phyloP scores from a whole-genome alignment of 2,329 filamentous ascomycete species.

The Hansfordia pulvinata region DNA sequence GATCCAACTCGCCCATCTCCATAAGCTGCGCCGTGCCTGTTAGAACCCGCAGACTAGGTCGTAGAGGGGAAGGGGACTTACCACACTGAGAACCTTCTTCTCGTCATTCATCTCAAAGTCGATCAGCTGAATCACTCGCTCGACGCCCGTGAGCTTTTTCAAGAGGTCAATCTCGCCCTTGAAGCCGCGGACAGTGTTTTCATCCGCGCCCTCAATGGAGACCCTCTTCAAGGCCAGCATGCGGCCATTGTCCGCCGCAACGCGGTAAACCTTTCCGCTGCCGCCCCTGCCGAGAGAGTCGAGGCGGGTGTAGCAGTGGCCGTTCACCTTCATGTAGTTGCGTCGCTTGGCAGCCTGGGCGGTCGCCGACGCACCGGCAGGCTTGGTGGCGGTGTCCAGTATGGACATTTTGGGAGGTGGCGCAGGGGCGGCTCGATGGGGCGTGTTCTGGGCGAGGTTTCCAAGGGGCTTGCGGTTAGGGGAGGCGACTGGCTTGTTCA shows the following conservation, averaged over 20 bases:
- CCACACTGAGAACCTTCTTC: conserved; percentile 76
- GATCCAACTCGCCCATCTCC: conserved; percentile 92
- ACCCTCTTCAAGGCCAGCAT: conserved; percentile 92
- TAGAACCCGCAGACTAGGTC: background rate
- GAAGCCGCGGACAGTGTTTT: conserved; percentile 69
- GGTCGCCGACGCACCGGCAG: conserved; percentile 66
- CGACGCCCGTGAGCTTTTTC: conserved; percentile 66
- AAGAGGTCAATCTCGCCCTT: conserved; percentile 93
- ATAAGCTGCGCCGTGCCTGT: conserved; percentile 49
- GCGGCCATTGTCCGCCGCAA: conserved; percentile 93
- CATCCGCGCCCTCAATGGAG: conserved; percentile 79
- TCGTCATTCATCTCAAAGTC: conserved; percentile 92
- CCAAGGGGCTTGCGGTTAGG: conserved; percentile 43
- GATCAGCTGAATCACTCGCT: conserved; percentile 79
- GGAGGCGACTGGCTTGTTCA: too few relatives aligned
- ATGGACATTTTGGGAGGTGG: conserved; percentile 96
- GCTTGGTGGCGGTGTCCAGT: conserved; percentile 77
- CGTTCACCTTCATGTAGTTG: conserved; percentile 77
- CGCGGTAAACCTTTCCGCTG: conserved; percentile 87
- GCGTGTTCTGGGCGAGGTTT: conserved; percentile 50
- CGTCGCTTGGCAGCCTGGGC: conserved; percentile 62
- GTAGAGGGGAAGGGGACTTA: conserved; percentile 28
- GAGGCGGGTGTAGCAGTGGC: conserved; percentile 77
- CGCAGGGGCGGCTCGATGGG: conserved; percentile 61
- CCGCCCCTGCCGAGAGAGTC: conserved; percentile 87